These are phyloP conservation scores for Trypanosomatidae sp. DNA, from an alignment of 208 protist species.

Conservation along the genomic window DNA sequence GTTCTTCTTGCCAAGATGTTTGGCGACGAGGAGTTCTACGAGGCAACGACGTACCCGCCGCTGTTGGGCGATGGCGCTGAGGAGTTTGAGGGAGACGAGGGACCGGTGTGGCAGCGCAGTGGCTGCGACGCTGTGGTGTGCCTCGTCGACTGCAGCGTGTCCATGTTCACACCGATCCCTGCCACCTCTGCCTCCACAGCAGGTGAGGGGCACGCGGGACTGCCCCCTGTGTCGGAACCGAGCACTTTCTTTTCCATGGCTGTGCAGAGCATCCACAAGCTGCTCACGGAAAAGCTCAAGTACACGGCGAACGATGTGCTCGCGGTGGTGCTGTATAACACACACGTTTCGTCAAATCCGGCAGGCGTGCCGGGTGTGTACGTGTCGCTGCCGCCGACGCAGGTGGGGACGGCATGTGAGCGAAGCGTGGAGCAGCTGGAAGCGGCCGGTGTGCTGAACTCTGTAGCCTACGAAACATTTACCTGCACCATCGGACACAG, in stretches of 20 bases:
- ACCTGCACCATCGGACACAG: conserved; percentile 6
- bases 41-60: conserved; percentile 35
- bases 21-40: no score
- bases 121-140: conserved; percentile 73
- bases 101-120: conserved; percentile 12
- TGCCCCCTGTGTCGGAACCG: not conserved
- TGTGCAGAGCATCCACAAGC: conserved; percentile 40
- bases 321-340: conserved; percentile 78
- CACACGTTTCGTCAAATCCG: conserved; percentile 24
- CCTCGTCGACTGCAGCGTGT: conserved; percentile 64
- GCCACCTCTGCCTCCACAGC: no score
- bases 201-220: no score
- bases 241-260: conserved; percentile 34
- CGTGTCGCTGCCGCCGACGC: conserved; percentile 45
- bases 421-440: conserved; percentile 60
- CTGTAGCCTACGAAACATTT: conserved; percentile 41
- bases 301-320: conserved; percentile 50
- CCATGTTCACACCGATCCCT: conserved; percentile 44
- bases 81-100: conserved; percentile 21
- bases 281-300: conserved; percentile 71
- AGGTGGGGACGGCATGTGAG: conserved; percentile 30
- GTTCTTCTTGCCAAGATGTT: no score
- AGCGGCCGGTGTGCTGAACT: conserved; percentile 34
- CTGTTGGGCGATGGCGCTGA: conserved; percentile 13
- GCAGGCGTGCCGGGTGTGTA: conserved; percentile 62